These are phyloP conservation scores for Hypoxylon rubiginosum DNA, from an alignment of 2,329 filamentous ascomycete genomes.

Conservation along the genomic window DNA sequence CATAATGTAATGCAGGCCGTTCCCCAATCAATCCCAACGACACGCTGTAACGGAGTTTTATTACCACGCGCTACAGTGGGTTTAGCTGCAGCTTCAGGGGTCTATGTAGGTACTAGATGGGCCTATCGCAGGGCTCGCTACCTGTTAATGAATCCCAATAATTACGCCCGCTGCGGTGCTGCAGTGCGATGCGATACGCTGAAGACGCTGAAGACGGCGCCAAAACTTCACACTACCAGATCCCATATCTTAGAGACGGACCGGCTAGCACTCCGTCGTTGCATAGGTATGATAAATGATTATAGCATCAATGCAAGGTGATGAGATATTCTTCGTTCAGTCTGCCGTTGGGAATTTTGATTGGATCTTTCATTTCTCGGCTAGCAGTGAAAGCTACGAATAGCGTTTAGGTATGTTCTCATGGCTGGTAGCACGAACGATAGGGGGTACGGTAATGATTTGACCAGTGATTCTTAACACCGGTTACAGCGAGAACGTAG, in stretches of 20 bases:
- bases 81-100: conserved; percentile 31
- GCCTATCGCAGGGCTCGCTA: conserved; percentile 23
- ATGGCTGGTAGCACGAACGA: conserved; percentile 12
- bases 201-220: conserved; percentile 21
- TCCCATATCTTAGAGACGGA: background rate
- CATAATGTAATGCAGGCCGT: conserved; percentile 41
- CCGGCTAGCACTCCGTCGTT: background rate
- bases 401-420: conserved; percentile 7
- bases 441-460: conserved; percentile 10
- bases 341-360: conserved; percentile 8
- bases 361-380: conserved; percentile 12
- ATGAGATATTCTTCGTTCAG: conserved; percentile 6
- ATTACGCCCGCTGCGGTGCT: conserved; percentile 26
- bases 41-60: conserved; percentile 26
- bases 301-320: conserved; percentile 8
- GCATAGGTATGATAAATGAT: conserved; percentile 8
- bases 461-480: background rate
- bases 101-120: conserved; percentile 15
- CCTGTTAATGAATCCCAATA: conserved; percentile 20
- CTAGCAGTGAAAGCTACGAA: conserved; percentile 18
- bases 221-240: conserved; percentile 5
- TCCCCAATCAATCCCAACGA: conserved; percentile 31
- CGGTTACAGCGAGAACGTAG: conserved; percentile 7
- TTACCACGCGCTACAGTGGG: conserved; percentile 28
- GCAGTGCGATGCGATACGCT: conserved; percentile 25